Conservation (phyloP, 768 basidiomycete species). For the Boletus coccyginus region DNA sequence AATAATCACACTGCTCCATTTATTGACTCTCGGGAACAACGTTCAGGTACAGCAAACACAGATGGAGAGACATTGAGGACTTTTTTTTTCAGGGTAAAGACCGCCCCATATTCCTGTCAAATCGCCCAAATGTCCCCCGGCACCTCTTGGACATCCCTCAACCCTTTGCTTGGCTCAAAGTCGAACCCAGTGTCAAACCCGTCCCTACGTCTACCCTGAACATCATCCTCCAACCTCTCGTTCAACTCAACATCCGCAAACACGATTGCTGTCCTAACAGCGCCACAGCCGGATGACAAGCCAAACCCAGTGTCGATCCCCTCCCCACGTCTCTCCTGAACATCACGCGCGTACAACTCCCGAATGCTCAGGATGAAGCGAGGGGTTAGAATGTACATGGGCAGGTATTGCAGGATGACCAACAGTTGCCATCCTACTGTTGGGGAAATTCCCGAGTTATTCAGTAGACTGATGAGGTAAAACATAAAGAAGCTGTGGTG, state of each 20-base stretch:
- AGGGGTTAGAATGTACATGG: neutral
- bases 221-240: neutral
- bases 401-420: neutral
- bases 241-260: neutral
- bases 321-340: neutral
- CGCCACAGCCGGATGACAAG: neutral
- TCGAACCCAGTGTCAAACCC: too few species aligned
- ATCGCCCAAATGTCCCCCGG: too few species aligned
- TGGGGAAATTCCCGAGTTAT: too few species aligned
- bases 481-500: neutral
- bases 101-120: too few species aligned
- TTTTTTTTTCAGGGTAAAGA: too few species aligned
- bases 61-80: neutral
- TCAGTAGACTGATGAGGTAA: neutral
- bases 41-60: neutral
- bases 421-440: neutral
- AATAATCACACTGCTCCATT: too few species aligned
- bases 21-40: neutral
- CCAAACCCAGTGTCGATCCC: constrained; percentile 1
- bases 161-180: too few species aligned
- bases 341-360: neutral
- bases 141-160: too few species aligned
- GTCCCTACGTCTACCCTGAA: too few species aligned
- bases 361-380: constrained; percentile 1
- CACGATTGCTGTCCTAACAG: neutral